phyloP scores from a whole-genome alignment of 805 yeast genomes.

The Saccharomycopsis babjevae region DNA sequence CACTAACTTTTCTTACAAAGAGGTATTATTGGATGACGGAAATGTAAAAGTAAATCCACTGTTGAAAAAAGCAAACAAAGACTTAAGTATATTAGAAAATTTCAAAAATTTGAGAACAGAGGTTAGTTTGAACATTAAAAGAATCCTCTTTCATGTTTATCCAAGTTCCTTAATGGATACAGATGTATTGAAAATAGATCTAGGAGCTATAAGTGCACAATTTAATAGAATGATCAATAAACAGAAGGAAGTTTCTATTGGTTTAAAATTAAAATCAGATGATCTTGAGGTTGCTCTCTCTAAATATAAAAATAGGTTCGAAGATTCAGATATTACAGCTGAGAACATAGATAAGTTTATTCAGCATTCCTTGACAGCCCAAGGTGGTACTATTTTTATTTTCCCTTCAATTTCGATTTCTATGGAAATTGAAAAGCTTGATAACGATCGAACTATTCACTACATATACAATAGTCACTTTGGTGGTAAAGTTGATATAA shows the following conservation, averaged over 20 bases:
- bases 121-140: conserved; percentile 50
- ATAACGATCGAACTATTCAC: conserved; percentile 44
- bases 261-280: conserved; percentile 48
- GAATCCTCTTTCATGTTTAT: conserved; percentile 52
- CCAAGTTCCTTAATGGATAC: conserved; percentile 77
- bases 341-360: conserved; percentile 48
- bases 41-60: conserved; percentile 23
- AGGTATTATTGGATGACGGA: conserved; percentile 54
- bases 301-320: conserved; percentile 38
- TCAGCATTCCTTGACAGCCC: conserved; percentile 42
- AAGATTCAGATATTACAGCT: conserved; percentile 37
- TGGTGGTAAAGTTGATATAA: conserved; percentile 82
- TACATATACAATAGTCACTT: conserved; percentile 63
- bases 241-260: conserved; percentile 29
- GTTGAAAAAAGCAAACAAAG: not conserved
- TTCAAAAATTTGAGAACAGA: conserved; percentile 44
- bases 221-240: conserved; percentile 31
- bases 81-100: conserved; percentile 15
- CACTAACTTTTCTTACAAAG: conserved; percentile 59
- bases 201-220: conserved; percentile 47
- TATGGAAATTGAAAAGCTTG: conserved; percentile 66
- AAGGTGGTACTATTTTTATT: conserved; percentile 71
- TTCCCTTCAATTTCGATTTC: conserved; percentile 67
- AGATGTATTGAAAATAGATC: conserved; percentile 55
- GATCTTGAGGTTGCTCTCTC: conserved; percentile 64